phyloP scores from a whole-genome alignment of 768 basidiomycete genomes.

The Boletus bicolor region DNA sequence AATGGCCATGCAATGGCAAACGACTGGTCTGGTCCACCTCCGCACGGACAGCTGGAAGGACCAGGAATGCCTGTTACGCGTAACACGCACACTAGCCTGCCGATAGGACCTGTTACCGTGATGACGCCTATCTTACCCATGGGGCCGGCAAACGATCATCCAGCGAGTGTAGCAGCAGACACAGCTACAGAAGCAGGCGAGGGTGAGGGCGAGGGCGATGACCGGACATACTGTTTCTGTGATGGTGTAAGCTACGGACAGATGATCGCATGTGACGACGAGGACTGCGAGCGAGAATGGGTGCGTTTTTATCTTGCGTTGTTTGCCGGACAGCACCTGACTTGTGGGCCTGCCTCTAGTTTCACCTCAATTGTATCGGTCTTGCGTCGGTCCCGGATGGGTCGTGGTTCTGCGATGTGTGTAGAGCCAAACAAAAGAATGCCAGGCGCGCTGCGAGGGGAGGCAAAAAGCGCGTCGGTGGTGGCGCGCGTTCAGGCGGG shows the following conservation, averaged over 20 bases:
- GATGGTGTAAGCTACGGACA: constrained; percentile 82
- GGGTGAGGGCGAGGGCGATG: constrained; percentile 55
- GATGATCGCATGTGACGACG: constrained; percentile 93
- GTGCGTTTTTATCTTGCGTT: constrained; percentile 43
- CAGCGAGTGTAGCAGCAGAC: constrained; percentile 36
- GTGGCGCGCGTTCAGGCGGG: constrained; percentile 29
- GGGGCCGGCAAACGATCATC: constrained; percentile 31
- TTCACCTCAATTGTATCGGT: constrained; percentile 76
- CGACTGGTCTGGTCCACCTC: constrained; percentile 50
- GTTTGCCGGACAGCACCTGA: constrained; percentile 6
- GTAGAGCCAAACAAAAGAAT: constrained; percentile 51
- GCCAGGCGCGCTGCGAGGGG: constrained; percentile 49
- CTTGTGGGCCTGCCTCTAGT: constrained; percentile 42
- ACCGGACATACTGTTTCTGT: constrained; percentile 82
- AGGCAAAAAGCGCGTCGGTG: constrained; percentile 50
- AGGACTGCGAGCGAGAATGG: constrained; percentile 83
- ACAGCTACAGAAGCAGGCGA: constrained; percentile 44
- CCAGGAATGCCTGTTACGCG: constrained; percentile 75
- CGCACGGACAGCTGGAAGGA: constrained; percentile 62
- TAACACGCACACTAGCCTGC: constrained; percentile 26
- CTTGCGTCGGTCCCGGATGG: constrained; percentile 65
- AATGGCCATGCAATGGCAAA: constrained; percentile 33
- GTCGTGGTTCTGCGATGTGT: constrained; percentile 73
- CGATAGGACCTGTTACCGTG: constrained; percentile 24
- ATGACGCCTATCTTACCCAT: constrained; percentile 24